Percentiles rank a stretch among this genome's conserved stretches.
phyloP scores from a whole-genome alignment of 208 protist species.

The Leishmania mexicana region DNA sequence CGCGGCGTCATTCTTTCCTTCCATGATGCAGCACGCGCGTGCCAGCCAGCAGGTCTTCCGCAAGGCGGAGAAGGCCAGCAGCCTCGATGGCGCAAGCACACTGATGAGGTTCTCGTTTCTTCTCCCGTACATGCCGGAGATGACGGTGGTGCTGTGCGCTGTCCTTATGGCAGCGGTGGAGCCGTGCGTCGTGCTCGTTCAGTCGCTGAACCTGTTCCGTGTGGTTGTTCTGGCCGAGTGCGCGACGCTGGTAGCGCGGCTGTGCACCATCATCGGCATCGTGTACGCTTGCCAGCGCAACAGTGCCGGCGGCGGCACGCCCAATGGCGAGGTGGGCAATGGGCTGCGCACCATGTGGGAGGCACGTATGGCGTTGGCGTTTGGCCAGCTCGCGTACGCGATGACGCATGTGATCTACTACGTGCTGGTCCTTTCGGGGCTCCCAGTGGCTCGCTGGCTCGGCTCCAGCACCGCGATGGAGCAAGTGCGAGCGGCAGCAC shows the following conservation, averaged over 20 bases:
- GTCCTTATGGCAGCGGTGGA: conserved; percentile 51
- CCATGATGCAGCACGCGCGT: conserved; percentile 29
- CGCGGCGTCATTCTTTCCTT: conserved; percentile 16
- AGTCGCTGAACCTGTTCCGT: conserved; percentile 67
- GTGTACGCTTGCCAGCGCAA: conserved; percentile 21
- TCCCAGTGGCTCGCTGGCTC: conserved; percentile 26
- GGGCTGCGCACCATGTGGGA: conserved; percentile 39
- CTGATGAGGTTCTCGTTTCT: conserved; percentile 1
- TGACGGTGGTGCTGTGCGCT: conserved; percentile 50
- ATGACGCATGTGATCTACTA: conserved; percentile 55
- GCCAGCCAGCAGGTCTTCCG: conserved; percentile 17
- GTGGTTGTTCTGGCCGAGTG: conserved; percentile 75
- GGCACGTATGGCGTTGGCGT: conserved; percentile 58
- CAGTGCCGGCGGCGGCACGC: not conserved
- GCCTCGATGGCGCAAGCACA: conserved; percentile 3
- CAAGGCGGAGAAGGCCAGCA: not conserved
- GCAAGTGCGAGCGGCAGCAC: conserved; percentile 31
- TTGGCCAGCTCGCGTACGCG: conserved; percentile 61
- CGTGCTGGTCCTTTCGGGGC: conserved; percentile 37
- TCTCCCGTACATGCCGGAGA: conserved; percentile 45
- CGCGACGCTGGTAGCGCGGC: conserved; percentile 48
- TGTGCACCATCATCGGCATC: conserved; percentile 45
- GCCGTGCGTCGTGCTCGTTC: conserved; percentile 68
- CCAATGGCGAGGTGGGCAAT: conserved; percentile 10
- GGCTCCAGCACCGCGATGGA: conserved; percentile 33